Evolutionary conservation across 2,329 filamentous ascomycete genomes (phyloP), one percentile per base, ranked within the genome.

Genomic region (Fusarium buharicum): DNA sequence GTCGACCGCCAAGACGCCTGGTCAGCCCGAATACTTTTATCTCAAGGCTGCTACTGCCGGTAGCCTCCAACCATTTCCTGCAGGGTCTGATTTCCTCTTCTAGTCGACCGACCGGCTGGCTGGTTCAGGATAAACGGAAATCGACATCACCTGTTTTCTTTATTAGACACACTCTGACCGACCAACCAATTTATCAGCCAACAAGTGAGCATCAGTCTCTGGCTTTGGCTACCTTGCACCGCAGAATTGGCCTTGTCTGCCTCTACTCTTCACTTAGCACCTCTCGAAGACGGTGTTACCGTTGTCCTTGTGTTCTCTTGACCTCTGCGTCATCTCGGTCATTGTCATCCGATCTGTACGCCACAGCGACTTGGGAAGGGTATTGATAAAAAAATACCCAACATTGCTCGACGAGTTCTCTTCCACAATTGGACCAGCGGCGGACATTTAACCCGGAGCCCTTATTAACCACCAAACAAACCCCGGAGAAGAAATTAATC

Each of bases 291-390:
- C 33, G 38, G 41, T 47, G 24, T 37, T 34, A 49, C 50, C 33
- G 18, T 36, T 49, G 13, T 24, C n/a, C 16, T 33, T 45, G 18
- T 56, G 47, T 40, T 44, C 46, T 41, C 44, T 47, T 50, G 31
- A 55, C 37, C 18, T 43, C 48, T 31, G 63, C 63, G 54, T 60
- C 59, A 64, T 59, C 48, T 51, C 36, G 31, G 36, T 37, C 30
- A 46, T 39, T 43, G 38, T 55, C 57, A 45, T 62, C 33, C 49
- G 43, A 62, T 59, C 53, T 53, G 20, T 39, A 44, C 48, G 28
- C 40, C 50, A 56, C 59, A 46, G 33, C 53, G 31, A 41, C 11
- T 13, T 30, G 36, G 27, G 34, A 50, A 39, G 24, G 16, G 20
- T 18, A 51, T 14, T 41, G 31, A 51, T 38, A 40, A 28, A 4